phyloP scores from a whole-genome alignment of 2,329 filamentous ascomycete species.

The Diaporthe longicolla region DNA sequence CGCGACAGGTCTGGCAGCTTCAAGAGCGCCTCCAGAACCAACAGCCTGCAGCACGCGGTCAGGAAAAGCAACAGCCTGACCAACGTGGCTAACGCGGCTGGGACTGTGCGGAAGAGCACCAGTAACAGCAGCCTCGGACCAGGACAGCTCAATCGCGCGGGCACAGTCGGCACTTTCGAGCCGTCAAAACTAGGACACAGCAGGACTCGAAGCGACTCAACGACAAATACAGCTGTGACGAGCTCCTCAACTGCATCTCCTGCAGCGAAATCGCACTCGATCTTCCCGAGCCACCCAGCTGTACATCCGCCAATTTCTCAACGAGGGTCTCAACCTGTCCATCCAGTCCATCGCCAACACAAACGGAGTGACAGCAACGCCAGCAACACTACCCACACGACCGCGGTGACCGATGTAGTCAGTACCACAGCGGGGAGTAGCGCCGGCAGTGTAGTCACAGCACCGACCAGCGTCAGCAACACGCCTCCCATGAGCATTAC shows the following conservation, averaged over 20 bases:
- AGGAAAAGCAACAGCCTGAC: conserved; percentile 36
- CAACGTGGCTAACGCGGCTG: conserved; percentile 11
- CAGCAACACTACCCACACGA: conserved; percentile 36
- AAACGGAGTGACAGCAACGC: conserved; percentile 38
- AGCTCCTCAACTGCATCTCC: conserved; percentile 27
- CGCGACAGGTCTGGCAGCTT: conserved; percentile 40
- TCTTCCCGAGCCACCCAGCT: conserved; percentile 41
- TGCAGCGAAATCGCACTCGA: conserved; percentile 18
- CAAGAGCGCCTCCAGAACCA: conserved; percentile 34
- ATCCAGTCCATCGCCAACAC: background rate
- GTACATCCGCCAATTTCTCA: conserved; percentile 36
- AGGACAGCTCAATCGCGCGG: conserved; percentile 31
- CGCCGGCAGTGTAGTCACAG: conserved; percentile 29
- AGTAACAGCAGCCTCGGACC: conserved; percentile 35
- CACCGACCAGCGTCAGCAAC: conserved; percentile 26
- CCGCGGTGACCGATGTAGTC: conserved; percentile 16
- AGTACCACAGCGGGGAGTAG: conserved; percentile 17
- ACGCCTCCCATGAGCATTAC: conserved; percentile 39
- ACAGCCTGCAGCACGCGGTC: conserved; percentile 45
- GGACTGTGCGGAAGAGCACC: conserved; percentile 34
- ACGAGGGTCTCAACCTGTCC: background rate
- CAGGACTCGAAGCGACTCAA: conserved; percentile 41
- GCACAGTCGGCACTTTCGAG: conserved; percentile 36
- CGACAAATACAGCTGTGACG: conserved; percentile 33
- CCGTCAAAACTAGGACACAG: conserved; percentile 38